A percentile compares a stretch with the other conserved stretches of the same genome.
phyloP scores from a whole-genome alignment of 495 filamentous ascomycete genomes.

The Peziza echinospora region DNA sequence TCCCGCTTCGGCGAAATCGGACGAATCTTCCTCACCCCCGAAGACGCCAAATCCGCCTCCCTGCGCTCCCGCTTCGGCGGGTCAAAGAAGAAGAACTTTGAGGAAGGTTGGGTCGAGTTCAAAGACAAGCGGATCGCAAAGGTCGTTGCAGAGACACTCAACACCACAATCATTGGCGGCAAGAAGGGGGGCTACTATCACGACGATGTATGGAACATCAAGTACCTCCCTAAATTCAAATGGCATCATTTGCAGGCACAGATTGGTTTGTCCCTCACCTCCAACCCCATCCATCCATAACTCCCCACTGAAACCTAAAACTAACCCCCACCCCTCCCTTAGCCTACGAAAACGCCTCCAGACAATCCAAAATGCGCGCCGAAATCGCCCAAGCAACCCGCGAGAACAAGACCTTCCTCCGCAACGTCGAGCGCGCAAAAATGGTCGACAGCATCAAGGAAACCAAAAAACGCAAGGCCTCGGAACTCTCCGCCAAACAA shows the following conservation, averaged over 20 bases:
- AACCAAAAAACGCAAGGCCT: slow-evolving; percentile 32
- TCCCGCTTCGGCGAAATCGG: slow-evolving; percentile 57
- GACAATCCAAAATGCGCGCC: slow-evolving; percentile 54
- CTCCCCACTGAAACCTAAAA: not conserved
- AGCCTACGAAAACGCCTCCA: slow-evolving; percentile 48
- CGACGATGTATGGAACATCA: slow-evolving; percentile 79
- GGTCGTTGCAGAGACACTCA: slow-evolving; percentile 60
- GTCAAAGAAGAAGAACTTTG: slow-evolving; percentile 72
- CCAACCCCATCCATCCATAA: not conserved
- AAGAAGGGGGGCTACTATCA: slow-evolving; percentile 75
- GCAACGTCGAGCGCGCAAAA: slow-evolving; percentile 54
- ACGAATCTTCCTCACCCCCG: slow-evolving; percentile 71
- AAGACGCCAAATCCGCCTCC: slow-evolving; percentile 39
- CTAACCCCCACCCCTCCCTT: too few species aligned
- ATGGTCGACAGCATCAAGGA: slow-evolving; percentile 49
- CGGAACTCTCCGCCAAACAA: slow-evolving; percentile 8
- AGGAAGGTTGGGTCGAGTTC: slow-evolving; percentile 92
- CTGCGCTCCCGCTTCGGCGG: slow-evolving; percentile 43
- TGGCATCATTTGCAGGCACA: slow-evolving; percentile 42
- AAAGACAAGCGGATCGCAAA: slow-evolving; percentile 56
- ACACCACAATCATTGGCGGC: slow-evolving; percentile 52
- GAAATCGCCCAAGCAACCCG: slow-evolving; percentile 58
- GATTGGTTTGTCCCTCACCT: slow-evolving; percentile 6
- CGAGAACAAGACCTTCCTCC: slow-evolving; percentile 66
- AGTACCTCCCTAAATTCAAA: slow-evolving; percentile 67